A percentile compares a stretch with the other conserved stretches of the same genome.
These are phyloP conservation scores for Salix udensis DNA, from an alignment of 345 rosid genomes.

Conservation along the genomic window DNA sequence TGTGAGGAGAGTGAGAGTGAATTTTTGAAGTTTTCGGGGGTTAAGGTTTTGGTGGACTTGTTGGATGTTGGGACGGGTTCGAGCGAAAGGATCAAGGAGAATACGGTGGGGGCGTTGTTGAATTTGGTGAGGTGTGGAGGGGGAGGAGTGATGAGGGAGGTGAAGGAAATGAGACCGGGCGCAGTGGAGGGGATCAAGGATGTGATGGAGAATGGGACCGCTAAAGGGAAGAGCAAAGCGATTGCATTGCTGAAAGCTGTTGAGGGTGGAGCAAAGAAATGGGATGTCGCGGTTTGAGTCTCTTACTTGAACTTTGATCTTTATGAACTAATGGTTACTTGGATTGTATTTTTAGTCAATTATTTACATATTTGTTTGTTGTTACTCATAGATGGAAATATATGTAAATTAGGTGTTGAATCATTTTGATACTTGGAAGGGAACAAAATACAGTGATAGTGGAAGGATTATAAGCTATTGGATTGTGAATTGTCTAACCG, in stretches of 20 bases:
- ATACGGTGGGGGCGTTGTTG: slow-evolving; percentile 68
- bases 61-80: slow-evolving; percentile 70
- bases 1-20: slow-evolving; percentile 78
- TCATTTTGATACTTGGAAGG: neutral
- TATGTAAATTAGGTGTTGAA: neutral
- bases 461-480: neutral
- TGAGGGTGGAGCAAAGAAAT: slow-evolving; percentile 12
- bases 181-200: slow-evolving; percentile 56
- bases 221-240: slow-evolving; percentile 68
- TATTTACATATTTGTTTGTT: neutral
- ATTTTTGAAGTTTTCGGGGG: slow-evolving; percentile 52
- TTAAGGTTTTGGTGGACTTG: slow-evolving; percentile 59
- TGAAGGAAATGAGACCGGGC: slow-evolving; percentile 34
- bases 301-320: slow-evolving; percentile 23
- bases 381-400: neutral
- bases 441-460: neutral
- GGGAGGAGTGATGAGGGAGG: slow-evolving; percentile 43
- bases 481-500: neutral
- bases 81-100: slow-evolving; percentile 62
- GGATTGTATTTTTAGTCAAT: neutral
- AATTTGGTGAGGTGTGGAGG: slow-evolving; percentile 63
- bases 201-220: slow-evolving; percentile 55
- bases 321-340: neutral
- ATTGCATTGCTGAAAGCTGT: slow-evolving; percentile 43
- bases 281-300: slow-evolving; percentile 22